phyloP scores from a whole-genome alignment of 129 eudicot species.

The Chrysanthemum lavandulifolium region DNA sequence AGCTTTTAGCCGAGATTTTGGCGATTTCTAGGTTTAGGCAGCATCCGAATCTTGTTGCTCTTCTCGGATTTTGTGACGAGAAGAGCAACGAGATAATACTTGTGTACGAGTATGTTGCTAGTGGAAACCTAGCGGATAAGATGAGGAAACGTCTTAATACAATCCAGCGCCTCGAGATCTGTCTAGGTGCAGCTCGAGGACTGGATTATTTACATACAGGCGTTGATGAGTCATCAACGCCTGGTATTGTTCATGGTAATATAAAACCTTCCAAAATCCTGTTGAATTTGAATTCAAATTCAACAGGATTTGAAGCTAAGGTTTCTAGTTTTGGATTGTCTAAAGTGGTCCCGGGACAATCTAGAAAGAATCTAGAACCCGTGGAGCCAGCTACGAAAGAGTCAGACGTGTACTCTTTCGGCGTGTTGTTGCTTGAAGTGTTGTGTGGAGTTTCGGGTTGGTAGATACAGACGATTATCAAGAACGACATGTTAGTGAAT shows the following conservation, averaged over 20 bases:
- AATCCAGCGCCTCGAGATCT: slow-evolving; percentile 36
- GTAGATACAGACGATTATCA: slow-evolving; percentile 38
- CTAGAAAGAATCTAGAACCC: slow-evolving; percentile 11
- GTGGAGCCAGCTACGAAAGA: slow-evolving; percentile 13
- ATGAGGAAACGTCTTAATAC: slow-evolving; percentile 35
- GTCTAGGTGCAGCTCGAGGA: slow-evolving; percentile 40
- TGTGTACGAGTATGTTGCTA: slow-evolving; percentile 28
- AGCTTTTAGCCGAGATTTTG: slow-evolving; percentile 28
- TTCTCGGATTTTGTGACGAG: slow-evolving; percentile 33
- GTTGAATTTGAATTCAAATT: slow-evolving; percentile 30
- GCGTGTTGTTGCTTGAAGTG: slow-evolving; percentile 34
- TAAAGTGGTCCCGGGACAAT: slow-evolving; percentile 28
- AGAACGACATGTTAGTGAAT: slow-evolving; percentile 36
- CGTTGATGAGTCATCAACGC: slow-evolving; percentile 5
- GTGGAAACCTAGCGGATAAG: slow-evolving; percentile 32
- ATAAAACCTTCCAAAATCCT: slow-evolving; percentile 25
- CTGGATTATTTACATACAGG: slow-evolving; percentile 30
- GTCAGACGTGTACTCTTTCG: slow-evolving; percentile 30
- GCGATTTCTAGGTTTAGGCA: slow-evolving; percentile 23
- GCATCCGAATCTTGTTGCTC: slow-evolving; percentile 38
- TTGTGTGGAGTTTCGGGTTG: slow-evolving; percentile 30
- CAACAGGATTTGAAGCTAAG: slow-evolving; percentile 25
- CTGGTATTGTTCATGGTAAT: slow-evolving; percentile 32
- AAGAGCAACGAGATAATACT: slow-evolving; percentile 33
- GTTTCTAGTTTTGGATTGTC: slow-evolving; percentile 38